Percentiles rank a stretch among this genome's conserved stretches.
phyloP scores from a whole-genome alignment of 225 moss, liverwort and hornwort species.

The Bryoerythrophyllum caledonicum region DNA sequence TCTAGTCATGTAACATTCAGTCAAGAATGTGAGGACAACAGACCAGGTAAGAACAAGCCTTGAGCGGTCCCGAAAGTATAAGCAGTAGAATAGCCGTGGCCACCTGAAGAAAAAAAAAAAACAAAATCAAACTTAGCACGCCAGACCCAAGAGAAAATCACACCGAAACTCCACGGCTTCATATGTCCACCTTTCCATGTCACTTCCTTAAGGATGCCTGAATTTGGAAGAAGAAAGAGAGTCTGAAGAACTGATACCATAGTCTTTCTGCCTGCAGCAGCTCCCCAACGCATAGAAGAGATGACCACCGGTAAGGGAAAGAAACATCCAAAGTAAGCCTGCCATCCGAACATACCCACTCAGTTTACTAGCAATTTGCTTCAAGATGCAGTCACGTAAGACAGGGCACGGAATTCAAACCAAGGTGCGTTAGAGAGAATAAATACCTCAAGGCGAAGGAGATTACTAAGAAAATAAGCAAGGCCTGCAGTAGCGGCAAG shows the following conservation, averaged over 20 bases:
- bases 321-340: slow-evolving; percentile 97
- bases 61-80: slow-evolving; percentile 91
- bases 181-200: background rate
- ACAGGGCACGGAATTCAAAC: background rate
- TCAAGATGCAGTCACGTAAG: background rate
- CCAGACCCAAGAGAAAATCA: background rate
- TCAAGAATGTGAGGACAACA: slow-evolving; percentile 31
- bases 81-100: slow-evolving; percentile 85
- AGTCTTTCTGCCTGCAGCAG: slow-evolving; percentile 93
- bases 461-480: slow-evolving; percentile 92
- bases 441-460: slow-evolving; percentile 81
- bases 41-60: slow-evolving; percentile 95
- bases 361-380: slow-evolving; percentile 3
- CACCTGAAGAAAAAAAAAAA: slow-evolving; percentile 49
- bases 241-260: slow-evolving; percentile 56
- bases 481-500: slow-evolving; percentile 97
- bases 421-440: background rate
- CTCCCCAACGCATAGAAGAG: slow-evolving; percentile 97
- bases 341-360: slow-evolving; percentile 19
- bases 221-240: background rate
- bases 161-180: background rate
- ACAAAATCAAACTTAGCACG: slow-evolving; percentile 10
- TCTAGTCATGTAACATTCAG: slow-evolving; percentile 9
- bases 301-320: slow-evolving; percentile 97
- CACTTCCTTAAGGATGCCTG: background rate